Percentiles rank a stretch among this genome's conserved stretches.
These are phyloP conservation scores for Lactarius hatsudake DNA, from an alignment of 768 basidiomycete genomes.

Conservation along the genomic window DNA sequence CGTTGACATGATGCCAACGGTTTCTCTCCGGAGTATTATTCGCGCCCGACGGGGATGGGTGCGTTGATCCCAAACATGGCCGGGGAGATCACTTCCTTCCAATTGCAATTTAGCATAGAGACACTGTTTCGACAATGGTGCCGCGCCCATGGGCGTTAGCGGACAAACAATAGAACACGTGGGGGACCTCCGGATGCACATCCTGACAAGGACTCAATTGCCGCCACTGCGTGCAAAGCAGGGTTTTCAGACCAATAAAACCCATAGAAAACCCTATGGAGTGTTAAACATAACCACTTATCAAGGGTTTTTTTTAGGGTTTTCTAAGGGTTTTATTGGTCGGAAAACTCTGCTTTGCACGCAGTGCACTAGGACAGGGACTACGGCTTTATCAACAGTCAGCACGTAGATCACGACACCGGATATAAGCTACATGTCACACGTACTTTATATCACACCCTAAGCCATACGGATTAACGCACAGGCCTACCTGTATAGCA, in stretches of 20 bases:
- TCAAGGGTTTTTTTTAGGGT: no score
- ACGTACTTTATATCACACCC: no score
- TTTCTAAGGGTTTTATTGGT: no score
- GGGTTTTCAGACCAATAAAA: no score
- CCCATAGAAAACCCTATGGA: no score
- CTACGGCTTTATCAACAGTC: neutral
- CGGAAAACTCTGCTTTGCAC: no score
- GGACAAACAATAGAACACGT: neutral
- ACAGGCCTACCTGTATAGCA: no score
- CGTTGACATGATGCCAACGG: neutral
- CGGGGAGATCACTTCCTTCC: neutral
- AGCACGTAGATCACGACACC: neutral
- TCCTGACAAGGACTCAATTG: neutral
- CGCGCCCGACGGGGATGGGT: neutral
- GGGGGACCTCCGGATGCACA: no score
- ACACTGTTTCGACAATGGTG: neutral
- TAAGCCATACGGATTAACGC: no score
- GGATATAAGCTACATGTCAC: neutral
- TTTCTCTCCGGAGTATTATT: neutral
- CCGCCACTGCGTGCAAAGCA: no score
- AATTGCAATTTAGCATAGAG: neutral
- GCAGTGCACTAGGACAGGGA: neutral
- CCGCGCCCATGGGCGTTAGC: neutral
- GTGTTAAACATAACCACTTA: no score
- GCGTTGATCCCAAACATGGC: neutral